Percentiles rank a stretch among this genome's conserved stretches.
phyloP scores from a whole-genome alignment of 1,284 basidiomycete species.

The Cutaneotrichosporon sp. region DNA sequence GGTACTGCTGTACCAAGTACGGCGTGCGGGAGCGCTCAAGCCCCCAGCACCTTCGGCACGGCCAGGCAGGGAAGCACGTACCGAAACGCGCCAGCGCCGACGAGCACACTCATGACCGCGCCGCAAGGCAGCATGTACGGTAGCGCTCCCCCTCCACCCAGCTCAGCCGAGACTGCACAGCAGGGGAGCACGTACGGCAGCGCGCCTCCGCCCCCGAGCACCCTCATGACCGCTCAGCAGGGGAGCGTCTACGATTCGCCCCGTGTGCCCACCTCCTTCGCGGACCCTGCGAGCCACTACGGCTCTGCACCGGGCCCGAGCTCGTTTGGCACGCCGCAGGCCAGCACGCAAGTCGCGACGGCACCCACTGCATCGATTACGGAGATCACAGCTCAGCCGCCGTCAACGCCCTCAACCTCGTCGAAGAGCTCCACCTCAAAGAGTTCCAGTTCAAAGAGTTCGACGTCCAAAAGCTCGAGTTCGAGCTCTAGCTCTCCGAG shows the following conservation, averaged over 20 bases:
- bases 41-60: neutral
- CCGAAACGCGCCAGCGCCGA: neutral
- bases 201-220: neutral
- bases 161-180: neutral
- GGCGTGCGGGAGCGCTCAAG: neutral
- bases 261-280: neutral
- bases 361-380: neutral
- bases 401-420: neutral
- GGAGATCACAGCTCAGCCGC: neutral
- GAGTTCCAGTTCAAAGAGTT: neutral
- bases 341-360: neutral
- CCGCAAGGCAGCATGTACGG: neutral
- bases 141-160: neutral
- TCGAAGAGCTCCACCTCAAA: neutral
- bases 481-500: no score
- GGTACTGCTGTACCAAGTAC: neutral
- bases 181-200: neutral
- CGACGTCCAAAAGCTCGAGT: neutral
- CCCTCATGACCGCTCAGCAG: neutral
- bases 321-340: neutral
- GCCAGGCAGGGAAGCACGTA: neutral
- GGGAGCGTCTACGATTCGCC: neutral
- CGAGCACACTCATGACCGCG: neutral
- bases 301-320: neutral
- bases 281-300: neutral